phyloP scores from a whole-genome alignment of 257 asterid genomes.

The Penstemon davidsonii region DNA sequence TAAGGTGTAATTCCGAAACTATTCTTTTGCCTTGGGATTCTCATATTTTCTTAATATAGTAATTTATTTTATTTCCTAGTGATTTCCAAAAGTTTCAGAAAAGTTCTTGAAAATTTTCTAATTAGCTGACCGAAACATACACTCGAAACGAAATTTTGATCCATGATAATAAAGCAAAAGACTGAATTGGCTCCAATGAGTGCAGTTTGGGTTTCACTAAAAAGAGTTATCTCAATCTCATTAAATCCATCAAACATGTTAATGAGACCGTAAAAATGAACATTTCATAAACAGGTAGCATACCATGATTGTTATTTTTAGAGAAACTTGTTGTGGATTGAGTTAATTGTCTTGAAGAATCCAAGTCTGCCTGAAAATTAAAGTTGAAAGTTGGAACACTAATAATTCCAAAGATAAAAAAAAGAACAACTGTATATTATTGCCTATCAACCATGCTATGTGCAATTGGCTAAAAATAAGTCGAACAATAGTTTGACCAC shows the following conservation, averaged over 20 bases:
- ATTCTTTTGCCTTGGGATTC: too few species aligned
- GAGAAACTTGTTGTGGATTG: conserved; percentile 36
- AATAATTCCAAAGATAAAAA: conserved; percentile 12
- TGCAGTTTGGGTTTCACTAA: background rate
- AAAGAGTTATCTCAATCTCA: conserved; percentile 20
- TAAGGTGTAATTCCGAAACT: too few species aligned
- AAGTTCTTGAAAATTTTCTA: too few species aligned
- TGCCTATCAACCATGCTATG: conserved; percentile 15
- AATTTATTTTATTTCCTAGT: too few species aligned
- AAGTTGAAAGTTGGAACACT: conserved; percentile 11
- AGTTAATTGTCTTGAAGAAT: conserved; percentile 45
- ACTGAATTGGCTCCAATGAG: conserved; percentile 8
- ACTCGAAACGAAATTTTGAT: too few species aligned
- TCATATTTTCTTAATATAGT: too few species aligned
- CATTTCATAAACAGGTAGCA: conserved; percentile 21
- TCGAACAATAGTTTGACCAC: background rate
- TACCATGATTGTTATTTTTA: conserved; percentile 31
- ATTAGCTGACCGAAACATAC: too few species aligned
- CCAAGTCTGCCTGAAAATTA: conserved; percentile 51
- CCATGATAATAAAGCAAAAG: background rate
- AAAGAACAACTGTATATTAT: conserved; percentile 4
- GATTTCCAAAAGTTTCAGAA: too few species aligned
- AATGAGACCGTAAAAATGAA: conserved; percentile 13
- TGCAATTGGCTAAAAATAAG: background rate
- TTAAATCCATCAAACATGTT: conserved; percentile 14